Evolutionary conservation across 2,329 filamentous ascomycete species (phyloP).

Genomic region (Ophioceras dolichostomum): DNA sequence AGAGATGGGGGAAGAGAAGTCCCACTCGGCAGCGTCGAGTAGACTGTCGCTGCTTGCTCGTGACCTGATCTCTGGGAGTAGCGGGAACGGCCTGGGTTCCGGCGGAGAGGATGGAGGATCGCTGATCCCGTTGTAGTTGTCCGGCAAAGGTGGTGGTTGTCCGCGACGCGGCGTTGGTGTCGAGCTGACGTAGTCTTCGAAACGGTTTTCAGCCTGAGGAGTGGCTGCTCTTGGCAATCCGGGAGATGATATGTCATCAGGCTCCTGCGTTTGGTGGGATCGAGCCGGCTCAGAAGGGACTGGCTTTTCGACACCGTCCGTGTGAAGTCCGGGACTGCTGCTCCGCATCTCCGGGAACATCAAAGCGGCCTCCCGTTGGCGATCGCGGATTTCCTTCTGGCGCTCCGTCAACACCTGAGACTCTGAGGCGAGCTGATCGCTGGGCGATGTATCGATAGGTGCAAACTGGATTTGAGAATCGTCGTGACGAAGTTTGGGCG

Average conservation of each 20-base stretch:
- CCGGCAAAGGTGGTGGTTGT: constrained; percentile 32
- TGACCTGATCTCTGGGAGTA: constrained; percentile 38
- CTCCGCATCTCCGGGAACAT: constrained; percentile 58
- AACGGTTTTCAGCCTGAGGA: constrained; percentile 29
- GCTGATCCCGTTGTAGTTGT: constrained; percentile 32
- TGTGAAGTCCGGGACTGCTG: no score
- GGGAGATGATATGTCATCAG: no score
- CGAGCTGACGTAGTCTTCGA: constrained; percentile 41
- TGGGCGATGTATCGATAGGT: constrained; percentile 48
- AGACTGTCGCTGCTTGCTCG: constrained; percentile 28
- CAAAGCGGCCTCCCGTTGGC: constrained; percentile 53
- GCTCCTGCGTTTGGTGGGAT: constrained; percentile 1
- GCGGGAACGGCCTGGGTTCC: constrained; percentile 37
- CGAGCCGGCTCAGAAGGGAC: no score
- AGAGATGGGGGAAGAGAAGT: constrained; percentile 42
- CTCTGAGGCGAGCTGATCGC: constrained; percentile 35
- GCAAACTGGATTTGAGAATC: constrained; percentile 75
- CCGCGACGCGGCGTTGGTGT: constrained; percentile 50
- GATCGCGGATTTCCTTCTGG: constrained; percentile 65
- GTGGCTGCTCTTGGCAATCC: constrained; percentile 23
- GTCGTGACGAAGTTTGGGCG: constrained; percentile 55
- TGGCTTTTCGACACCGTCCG: no score
- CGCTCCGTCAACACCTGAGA: constrained; percentile 68
- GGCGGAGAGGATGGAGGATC: constrained; percentile 49
- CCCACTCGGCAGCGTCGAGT: constrained; percentile 36